A percentile compares a stretch with the other conserved stretches of the same genome.
These are phyloP conservation scores for Trametes punicea DNA, from an alignment of 768 basidiomycete species.

Conservation along the genomic window DNA sequence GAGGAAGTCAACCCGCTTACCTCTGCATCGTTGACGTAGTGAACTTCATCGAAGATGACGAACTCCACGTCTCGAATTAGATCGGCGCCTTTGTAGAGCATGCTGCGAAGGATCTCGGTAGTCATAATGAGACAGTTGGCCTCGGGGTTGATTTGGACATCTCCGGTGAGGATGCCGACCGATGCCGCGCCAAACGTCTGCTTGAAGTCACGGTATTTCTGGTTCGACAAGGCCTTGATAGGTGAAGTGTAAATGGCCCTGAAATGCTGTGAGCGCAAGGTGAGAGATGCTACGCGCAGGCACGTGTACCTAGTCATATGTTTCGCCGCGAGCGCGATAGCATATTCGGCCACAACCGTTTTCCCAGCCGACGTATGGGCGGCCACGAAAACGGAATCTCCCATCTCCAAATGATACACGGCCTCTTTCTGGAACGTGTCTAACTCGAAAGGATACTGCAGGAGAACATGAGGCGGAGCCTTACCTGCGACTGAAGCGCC, in stretches of 20 bases:
- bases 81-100: conserved; percentile 99
- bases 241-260: conserved; percentile 99
- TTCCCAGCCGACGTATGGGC: conserved; percentile 99
- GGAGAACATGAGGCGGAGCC: not conserved
- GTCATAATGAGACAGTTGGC: conserved; percentile 97
- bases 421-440: conserved; percentile 99
- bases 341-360: conserved; percentile 98
- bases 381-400: conserved; percentile 98
- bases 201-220: conserved; percentile 99
- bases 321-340: conserved; percentile 92
- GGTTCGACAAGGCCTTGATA: conserved; percentile 97
- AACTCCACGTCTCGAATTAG: conserved; percentile 98
- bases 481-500: not conserved
- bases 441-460: conserved; percentile 95
- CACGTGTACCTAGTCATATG: conserved; percentile 91
- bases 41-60: conserved; percentile 99
- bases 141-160: conserved; percentile 99
- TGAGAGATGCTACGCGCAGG: not conserved
- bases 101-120: conserved; percentile 95
- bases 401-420: conserved; percentile 94
- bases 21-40: conserved; percentile 99
- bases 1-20: conserved; percentile 38
- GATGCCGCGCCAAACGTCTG: conserved; percentile 88
- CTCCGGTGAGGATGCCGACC: conserved; percentile 95
- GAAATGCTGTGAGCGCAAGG: not conserved